Base-by-base conservation (phyloP, 495 filamentous ascomycete species). In the Extremus antarcticus region DNA sequence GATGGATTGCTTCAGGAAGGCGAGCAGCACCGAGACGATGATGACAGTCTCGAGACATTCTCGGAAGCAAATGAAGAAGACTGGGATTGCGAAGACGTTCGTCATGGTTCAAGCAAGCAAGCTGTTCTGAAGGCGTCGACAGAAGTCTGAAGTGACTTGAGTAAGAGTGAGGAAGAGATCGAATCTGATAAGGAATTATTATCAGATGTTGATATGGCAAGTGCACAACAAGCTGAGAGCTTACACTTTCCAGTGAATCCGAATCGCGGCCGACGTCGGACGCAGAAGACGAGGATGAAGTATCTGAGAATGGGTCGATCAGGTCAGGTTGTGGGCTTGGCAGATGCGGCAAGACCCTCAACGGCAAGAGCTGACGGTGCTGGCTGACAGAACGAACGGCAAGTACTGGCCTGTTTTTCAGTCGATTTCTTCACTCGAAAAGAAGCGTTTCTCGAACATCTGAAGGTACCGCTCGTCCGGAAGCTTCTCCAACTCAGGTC, bases 51-150 rank as follows among this genome's bases (percentile, higher is more conserved):
- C 88, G 21, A 94, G 70, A 32, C 82, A 82, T 74, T 94, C 88
- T 64, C 88, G 84, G 63, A 92, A 90, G 62, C 81, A 79, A 65
- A 94, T 84, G 71, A 94, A 90, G 70, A 92, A 94, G 47, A 92
- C 78, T 73, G 81, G 81, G 10, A 85, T 76, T 47, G 79, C 71
- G 61, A 85, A 86, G 57, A 85, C 78, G 58, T 81, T 74, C 49
- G 67, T 66, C 62, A 76, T 76, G 68, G 74, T 13, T 80, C n/a
- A n/a, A n/a, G n/a, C n/a, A n/a, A n/a, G n/a, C n/a, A n/a, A n/a
- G n/a, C 53, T 24, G 47, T 15, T 22, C 23, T 11, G 25, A 21
- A 17, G 3, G 46, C 4, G 7, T 21, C 46, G 21, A 2, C 22
- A 23, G 17, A 16, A 2, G 46, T 23, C 21, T 22, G 16, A 19